Evolutionary conservation across 192 early-diverging fungal genomes (phyloP).

Genomic region (Backusella sp.): DNA sequence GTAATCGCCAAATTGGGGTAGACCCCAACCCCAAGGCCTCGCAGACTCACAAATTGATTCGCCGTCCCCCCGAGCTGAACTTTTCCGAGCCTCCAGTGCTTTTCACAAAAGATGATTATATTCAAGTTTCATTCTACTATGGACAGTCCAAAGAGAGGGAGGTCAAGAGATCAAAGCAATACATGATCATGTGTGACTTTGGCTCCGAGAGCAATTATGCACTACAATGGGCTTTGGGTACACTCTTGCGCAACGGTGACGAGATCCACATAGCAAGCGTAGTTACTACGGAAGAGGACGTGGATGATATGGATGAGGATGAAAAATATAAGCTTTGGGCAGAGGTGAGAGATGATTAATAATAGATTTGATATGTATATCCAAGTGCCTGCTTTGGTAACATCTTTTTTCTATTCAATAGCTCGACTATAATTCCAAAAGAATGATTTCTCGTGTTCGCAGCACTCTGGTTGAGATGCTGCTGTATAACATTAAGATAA

Average conservation of each 20-base stretch:
- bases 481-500: slow-evolving; percentile 36
- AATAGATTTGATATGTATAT: background rate
- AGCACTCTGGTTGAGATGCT: slow-evolving; percentile 29
- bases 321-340: slow-evolving; percentile 25
- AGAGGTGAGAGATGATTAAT: background rate
- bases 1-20: slow-evolving; percentile 30
- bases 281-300: slow-evolving; percentile 38
- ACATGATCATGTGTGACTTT: slow-evolving; percentile 51
- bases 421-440: slow-evolving; percentile 34
- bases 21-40: slow-evolving; percentile 5
- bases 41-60: slow-evolving; percentile 3
- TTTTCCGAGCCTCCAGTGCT: slow-evolving; percentile 19
- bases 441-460: slow-evolving; percentile 30
- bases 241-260: slow-evolving; percentile 50
- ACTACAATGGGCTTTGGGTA: slow-evolving; percentile 47
- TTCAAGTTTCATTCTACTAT: slow-evolving; percentile 19
- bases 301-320: slow-evolving; percentile 20
- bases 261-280: slow-evolving; percentile 48
- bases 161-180: slow-evolving; percentile 20
- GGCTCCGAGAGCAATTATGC: slow-evolving; percentile 54
- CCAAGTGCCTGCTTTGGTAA: background rate
- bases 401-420: background rate
- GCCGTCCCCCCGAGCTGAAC: slow-evolving; percentile 6
- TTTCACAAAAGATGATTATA: slow-evolving; percentile 9
- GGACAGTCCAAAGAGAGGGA: slow-evolving; percentile 8